Conservation (phyloP, 1,139 yeast genomes). For the Candida sp. region DNA sequence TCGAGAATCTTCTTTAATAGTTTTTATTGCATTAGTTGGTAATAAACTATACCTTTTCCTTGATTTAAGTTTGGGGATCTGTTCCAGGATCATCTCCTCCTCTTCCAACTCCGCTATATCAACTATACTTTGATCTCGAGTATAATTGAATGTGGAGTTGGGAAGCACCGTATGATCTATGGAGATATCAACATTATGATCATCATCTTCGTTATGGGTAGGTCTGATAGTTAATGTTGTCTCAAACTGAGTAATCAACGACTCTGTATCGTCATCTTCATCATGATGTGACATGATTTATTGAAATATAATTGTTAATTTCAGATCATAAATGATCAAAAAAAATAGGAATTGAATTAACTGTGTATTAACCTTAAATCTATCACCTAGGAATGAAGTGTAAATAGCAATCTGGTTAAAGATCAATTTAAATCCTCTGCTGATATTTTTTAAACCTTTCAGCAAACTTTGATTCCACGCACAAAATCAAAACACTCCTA, state of each 20-base stretch:
- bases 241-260: slow-evolving; percentile 46
- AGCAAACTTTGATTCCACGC: neutral
- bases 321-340: too few relatives aligned
- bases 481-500: neutral
- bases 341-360: too few relatives aligned
- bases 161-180: slow-evolving; percentile 41
- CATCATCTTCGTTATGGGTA: slow-evolving; percentile 35
- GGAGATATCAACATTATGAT: slow-evolving; percentile 37
- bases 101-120: slow-evolving; percentile 36
- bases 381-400: too few relatives aligned
- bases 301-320: too few relatives aligned
- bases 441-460: neutral
- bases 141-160: slow-evolving; percentile 24
- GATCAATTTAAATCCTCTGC: too few relatives aligned
- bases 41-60: slow-evolving; percentile 26
- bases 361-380: too few relatives aligned
- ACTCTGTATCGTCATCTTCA: slow-evolving; percentile 36
- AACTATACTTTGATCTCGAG: slow-evolving; percentile 30
- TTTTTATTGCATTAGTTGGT: slow-evolving; percentile 21
- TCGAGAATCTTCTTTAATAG: slow-evolving; percentile 2
- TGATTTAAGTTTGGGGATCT: slow-evolving; percentile 36
- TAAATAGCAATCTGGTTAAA: too few relatives aligned
- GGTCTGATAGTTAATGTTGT: slow-evolving; percentile 45
- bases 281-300: slow-evolving; percentile 6
- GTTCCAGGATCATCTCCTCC: slow-evolving; percentile 25